A percentile compares a stretch with the other conserved stretches of the same genome.
Conservation (phyloP, 2,329 filamentous ascomycete genomes). For the Amauroascus niger region DNA sequence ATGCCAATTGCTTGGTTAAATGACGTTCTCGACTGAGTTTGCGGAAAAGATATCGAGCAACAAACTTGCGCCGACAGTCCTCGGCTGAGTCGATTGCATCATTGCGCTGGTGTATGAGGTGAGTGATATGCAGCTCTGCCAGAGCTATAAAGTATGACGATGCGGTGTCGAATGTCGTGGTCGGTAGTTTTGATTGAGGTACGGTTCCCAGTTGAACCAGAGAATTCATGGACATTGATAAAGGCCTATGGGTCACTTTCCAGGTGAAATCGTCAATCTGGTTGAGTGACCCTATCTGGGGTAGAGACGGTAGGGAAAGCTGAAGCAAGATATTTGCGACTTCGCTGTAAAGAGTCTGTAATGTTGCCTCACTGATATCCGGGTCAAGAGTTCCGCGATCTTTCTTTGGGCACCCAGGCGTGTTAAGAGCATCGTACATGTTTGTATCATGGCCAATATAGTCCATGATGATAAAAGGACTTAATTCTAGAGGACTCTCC, state of each 20-base stretch:
- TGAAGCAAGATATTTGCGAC: slow-evolving; percentile 37
- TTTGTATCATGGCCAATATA: slow-evolving; percentile 21
- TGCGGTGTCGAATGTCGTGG: slow-evolving; percentile 13
- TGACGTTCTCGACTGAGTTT: slow-evolving; percentile 21
- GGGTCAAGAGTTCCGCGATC: slow-evolving; percentile 29
- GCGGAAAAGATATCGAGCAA: slow-evolving; percentile 37
- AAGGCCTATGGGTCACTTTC: slow-evolving; percentile 27
- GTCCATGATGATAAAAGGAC: slow-evolving; percentile 32
- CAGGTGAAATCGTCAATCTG: slow-evolving; percentile 21
- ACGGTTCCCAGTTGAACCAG: slow-evolving; percentile 23
- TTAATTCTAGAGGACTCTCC: slow-evolving; percentile 18
- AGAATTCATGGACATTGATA: slow-evolving; percentile 39
- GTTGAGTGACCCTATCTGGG: slow-evolving; percentile 34
- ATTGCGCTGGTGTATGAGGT: slow-evolving; percentile 37
- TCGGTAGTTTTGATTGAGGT: slow-evolving; percentile 15
- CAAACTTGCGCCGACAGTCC: slow-evolving; percentile 38
- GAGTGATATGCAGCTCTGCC: slow-evolving; percentile 16
- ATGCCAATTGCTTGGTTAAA: slow-evolving; percentile 16
- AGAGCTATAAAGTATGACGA: slow-evolving; percentile 13
- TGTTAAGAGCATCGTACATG: slow-evolving; percentile 22
- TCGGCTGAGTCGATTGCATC: slow-evolving; percentile 30
- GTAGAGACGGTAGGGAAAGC: slow-evolving; percentile 28
- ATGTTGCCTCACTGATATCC: slow-evolving; percentile 26
- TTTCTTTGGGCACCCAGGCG: slow-evolving; percentile 18
- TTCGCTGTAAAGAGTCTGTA: slow-evolving; percentile 32